These are phyloP conservation scores for Euphrasia confusa DNA, from an alignment of 257 asterid species.

Conservation along the genomic window DNA sequence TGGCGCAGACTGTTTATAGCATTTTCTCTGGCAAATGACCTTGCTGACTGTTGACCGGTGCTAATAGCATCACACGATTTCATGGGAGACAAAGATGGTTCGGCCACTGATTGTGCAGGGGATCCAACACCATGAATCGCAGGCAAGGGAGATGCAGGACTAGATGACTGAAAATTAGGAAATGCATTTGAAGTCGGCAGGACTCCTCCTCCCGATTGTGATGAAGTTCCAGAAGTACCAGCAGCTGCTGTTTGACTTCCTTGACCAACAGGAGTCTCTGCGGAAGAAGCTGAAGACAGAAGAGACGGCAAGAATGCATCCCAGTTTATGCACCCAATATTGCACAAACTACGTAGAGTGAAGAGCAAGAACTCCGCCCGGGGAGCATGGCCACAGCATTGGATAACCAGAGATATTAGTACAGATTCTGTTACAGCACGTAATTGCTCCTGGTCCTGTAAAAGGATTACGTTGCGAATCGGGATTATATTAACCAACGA, in stretches of 20 bases:
- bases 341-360: slow-evolving; percentile 71
- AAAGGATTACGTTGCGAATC: slow-evolving; percentile 20
- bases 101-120: slow-evolving; percentile 74
- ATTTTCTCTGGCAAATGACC: slow-evolving; percentile 52
- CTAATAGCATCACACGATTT: slow-evolving; percentile 57
- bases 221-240: slow-evolving; percentile 50
- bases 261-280: slow-evolving; percentile 65
- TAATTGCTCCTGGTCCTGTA: slow-evolving; percentile 85
- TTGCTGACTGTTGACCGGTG: slow-evolving; percentile 53
- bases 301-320: slow-evolving; percentile 87
- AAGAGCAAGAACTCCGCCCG: slow-evolving; percentile 90
- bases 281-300: slow-evolving; percentile 79
- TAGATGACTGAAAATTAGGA: slow-evolving; percentile 67
- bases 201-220: slow-evolving; percentile 76
- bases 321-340: slow-evolving; percentile 77
- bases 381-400: slow-evolving; percentile 88
- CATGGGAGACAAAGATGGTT: slow-evolving; percentile 75
- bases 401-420: slow-evolving; percentile 70
- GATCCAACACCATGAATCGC: slow-evolving; percentile 84
- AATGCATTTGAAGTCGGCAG: slow-evolving; percentile 48
- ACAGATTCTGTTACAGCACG: slow-evolving; percentile 75
- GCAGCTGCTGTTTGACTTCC: slow-evolving; percentile 53
- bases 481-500: slow-evolving; percentile 20
- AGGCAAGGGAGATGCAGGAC: slow-evolving; percentile 85
- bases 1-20: slow-evolving; percentile 77